These are phyloP conservation scores for Colletotrichum higginsianum DNA, from an alignment of 2,329 filamentous ascomycete species.

Conservation along the genomic window DNA sequence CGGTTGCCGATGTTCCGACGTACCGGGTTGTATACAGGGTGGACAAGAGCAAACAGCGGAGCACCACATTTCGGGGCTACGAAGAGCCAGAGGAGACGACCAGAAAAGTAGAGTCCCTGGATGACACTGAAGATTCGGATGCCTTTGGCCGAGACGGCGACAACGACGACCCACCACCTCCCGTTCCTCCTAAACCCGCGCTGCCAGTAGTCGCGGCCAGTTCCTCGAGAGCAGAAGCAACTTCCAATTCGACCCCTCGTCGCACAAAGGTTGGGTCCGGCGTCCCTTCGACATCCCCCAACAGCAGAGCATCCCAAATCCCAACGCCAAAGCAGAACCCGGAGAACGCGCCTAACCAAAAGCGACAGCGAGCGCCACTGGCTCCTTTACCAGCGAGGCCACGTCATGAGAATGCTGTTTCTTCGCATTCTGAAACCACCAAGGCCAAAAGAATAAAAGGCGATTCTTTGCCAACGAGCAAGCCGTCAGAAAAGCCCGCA, in stretches of 20 bases:
- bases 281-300: slow-evolving; percentile 18
- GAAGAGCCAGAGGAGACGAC: slow-evolving; percentile 50
- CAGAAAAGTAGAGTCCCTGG: slow-evolving; percentile 48
- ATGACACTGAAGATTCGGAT: slow-evolving; percentile 44
- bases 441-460: slow-evolving; percentile 51
- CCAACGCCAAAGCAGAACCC: slow-evolving; percentile 45
- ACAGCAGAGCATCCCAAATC: slow-evolving; percentile 43
- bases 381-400: slow-evolving; percentile 41
- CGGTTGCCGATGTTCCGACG: slow-evolving; percentile 49
- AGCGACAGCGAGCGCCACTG: slow-evolving; percentile 58
- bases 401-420: slow-evolving; percentile 43
- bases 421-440: slow-evolving; percentile 46
- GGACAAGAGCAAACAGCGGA: slow-evolving; percentile 65
- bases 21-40: slow-evolving; percentile 74
- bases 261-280: slow-evolving; percentile 26
- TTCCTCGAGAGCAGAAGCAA: not conserved
- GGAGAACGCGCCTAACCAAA: slow-evolving; percentile 63
- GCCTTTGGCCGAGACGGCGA: slow-evolving; percentile 16
- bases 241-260: slow-evolving; percentile 19
- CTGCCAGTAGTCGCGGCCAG: not conserved
- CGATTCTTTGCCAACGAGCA: slow-evolving; percentile 45
- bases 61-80: slow-evolving; percentile 54
- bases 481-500: slow-evolving; percentile 43
- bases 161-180: slow-evolving; percentile 29
- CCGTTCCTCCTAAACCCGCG: slow-evolving; percentile 44